These are phyloP conservation scores for Clarireedia monteithiana DNA, from an alignment of 2,329 filamentous ascomycete species.

Conservation along the genomic window DNA sequence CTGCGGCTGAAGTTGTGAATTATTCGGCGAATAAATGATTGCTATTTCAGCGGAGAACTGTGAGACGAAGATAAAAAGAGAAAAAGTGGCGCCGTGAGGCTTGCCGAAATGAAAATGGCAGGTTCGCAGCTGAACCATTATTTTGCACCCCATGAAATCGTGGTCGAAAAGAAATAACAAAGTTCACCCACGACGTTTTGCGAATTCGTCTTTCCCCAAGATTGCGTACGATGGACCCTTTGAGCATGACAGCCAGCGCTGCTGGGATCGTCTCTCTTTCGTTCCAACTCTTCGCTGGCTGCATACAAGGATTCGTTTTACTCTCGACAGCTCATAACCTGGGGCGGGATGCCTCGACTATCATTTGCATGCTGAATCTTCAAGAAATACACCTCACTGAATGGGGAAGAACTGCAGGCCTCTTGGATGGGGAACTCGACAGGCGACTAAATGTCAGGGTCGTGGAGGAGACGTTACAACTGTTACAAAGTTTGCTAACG, in stretches of 20 bases:
- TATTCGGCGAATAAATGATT: too few species aligned
- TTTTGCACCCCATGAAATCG: too few species aligned
- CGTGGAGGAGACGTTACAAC: conserved; percentile 11
- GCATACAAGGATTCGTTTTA: conserved; percentile 14
- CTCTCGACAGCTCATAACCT: conserved; percentile 16
- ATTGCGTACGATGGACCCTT: background rate
- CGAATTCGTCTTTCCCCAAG: too few species aligned
- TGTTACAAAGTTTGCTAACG: conserved; percentile 14
- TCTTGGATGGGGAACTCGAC: conserved; percentile 10
- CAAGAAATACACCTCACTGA: conserved; percentile 12
- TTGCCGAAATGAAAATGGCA: too few species aligned
- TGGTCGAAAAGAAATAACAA: too few species aligned
- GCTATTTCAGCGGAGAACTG: too few species aligned
- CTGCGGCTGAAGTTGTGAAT: too few species aligned
- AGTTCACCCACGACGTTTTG: too few species aligned
- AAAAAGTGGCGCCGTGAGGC: too few species aligned
- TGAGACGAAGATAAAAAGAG: too few species aligned
- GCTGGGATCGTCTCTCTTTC: conserved; percentile 13
- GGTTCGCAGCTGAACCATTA: too few species aligned
- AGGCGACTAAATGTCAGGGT: conserved; percentile 16
- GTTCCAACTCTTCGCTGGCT: conserved; percentile 11
- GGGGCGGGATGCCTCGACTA: conserved; percentile 12
- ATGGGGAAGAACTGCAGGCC: conserved; percentile 12
- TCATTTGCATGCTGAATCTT: conserved; percentile 12
- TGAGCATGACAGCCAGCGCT: conserved; percentile 11